Percentiles rank a stretch among this genome's conserved stretches.
Evolutionary conservation across 257 asterid genomes (phyloP).

Genomic region (Solanum neorickii): DNA sequence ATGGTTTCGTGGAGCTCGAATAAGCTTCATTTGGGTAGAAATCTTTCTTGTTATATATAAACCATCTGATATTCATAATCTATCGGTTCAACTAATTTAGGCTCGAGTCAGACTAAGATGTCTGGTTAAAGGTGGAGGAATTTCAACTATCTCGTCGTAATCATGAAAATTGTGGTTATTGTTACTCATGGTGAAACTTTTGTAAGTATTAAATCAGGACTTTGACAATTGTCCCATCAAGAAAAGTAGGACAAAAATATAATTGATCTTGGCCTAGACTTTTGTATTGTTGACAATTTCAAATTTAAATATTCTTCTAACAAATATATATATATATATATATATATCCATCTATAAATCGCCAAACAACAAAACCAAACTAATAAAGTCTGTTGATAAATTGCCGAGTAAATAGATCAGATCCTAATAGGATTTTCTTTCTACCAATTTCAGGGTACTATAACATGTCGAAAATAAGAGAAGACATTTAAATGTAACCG

Average conservation of each 20-base stretch:
- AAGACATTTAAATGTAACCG: background rate
- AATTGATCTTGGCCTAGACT: background rate
- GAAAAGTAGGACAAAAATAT: background rate
- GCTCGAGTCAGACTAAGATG: background rate
- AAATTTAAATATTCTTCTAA: background rate
- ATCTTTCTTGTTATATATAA: background rate
- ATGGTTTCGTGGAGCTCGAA: background rate
- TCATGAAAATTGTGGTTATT: background rate
- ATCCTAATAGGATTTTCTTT: background rate
- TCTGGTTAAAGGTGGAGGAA: background rate
- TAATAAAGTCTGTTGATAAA: too few relatives aligned
- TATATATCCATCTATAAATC: background rate
- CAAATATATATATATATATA: background rate
- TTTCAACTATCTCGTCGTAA: background rate
- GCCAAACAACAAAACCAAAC: background rate
- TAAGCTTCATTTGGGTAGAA: background rate
- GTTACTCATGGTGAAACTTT: background rate
- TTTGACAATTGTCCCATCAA: background rate
- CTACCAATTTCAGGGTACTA: background rate
- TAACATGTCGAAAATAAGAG: background rate
- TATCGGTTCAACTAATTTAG: background rate
- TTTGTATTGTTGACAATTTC: background rate
- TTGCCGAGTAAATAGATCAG: background rate
- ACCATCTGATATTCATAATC: background rate
- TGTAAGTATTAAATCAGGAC: background rate